A percentile compares a stretch with the other conserved stretches of the same genome.
Conservation (phyloP, 1,284 basidiomycete genomes). For the Ceratobasidium sp. region DNA sequence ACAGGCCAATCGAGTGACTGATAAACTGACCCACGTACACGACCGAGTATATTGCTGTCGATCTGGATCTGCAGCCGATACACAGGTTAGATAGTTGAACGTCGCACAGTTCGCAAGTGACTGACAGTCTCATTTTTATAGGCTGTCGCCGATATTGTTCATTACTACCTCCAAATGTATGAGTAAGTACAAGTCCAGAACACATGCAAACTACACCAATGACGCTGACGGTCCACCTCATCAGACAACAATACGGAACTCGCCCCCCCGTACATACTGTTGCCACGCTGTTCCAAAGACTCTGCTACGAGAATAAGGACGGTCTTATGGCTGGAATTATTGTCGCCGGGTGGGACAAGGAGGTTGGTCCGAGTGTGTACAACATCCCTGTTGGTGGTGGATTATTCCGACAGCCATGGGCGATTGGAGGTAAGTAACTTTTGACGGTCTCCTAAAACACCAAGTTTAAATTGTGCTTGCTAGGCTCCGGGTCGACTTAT, state of each 20-base stretch:
- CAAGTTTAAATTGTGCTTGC: neutral
- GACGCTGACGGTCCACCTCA: constrained; percentile 2
- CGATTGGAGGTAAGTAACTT: constrained; percentile 78
- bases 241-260: constrained; percentile 73
- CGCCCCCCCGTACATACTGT: constrained; percentile 85
- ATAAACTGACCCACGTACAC: constrained; percentile 97
- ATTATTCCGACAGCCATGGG: constrained; percentile 94
- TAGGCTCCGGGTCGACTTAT: constrained; percentile 96
- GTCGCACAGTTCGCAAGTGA: neutral
- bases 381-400: constrained; percentile 96
- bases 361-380: constrained; percentile 93
- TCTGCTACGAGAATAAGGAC: constrained; percentile 97
- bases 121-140: constrained; percentile 53
- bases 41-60: constrained; percentile 99
- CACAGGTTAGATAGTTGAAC: constrained; percentile 61
- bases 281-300: constrained; percentile 84
- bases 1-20: constrained; percentile 96
- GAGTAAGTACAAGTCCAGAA: constrained; percentile 60
- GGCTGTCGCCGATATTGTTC: constrained; percentile 93
- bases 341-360: constrained; percentile 97
- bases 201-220: neutral
- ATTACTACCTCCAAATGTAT: constrained; percentile 87
- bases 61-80: constrained; percentile 97
- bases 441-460: constrained; percentile 30
- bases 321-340: constrained; percentile 92